Evolutionary conservation across 495 filamentous ascomycete species (phyloP).

Genomic region (Hypoxylon trugodes): DNA sequence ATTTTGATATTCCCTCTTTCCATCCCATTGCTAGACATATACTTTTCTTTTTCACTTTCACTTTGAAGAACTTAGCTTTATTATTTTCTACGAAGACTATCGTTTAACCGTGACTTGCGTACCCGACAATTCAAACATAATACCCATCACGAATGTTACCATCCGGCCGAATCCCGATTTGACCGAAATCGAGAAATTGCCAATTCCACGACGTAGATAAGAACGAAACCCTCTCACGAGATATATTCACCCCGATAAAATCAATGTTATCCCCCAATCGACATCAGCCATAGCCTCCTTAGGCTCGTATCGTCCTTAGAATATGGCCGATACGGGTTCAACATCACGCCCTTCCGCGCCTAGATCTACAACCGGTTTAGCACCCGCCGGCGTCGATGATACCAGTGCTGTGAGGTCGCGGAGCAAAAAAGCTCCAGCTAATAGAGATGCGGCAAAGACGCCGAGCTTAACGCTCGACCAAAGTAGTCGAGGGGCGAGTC

Average conservation of each 20-base stretch:
- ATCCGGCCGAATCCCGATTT: constrained; percentile 24
- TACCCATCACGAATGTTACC: constrained; percentile 20
- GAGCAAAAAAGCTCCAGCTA: constrained; percentile 29
- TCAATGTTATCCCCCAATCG: constrained; percentile 40
- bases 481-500: constrained; percentile 50
- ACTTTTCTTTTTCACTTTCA: no score
- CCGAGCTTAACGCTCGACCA: constrained; percentile 20
- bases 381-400: constrained; percentile 38
- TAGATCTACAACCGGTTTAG: constrained; percentile 40
- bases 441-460: constrained; percentile 13
- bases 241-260: constrained; percentile 13
- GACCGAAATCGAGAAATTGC: constrained; percentile 9
- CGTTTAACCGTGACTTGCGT: background rate
- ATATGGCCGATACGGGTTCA: constrained; percentile 41
- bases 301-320: constrained; percentile 38
- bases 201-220: constrained; percentile 22
- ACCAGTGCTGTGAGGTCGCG: constrained; percentile 38
- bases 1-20: constrained; percentile 5
- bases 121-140: background rate
- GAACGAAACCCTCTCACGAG: constrained; percentile 9
- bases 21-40: background rate
- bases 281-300: constrained; percentile 36
- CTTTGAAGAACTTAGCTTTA: no score
- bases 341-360: constrained; percentile 28
- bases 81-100: background rate